A percentile compares a stretch with the other conserved stretches of the same genome.
Evolutionary conservation across 352 stramenopile genomes (phyloP).

Genomic region (Pythium phragmitis): DNA sequence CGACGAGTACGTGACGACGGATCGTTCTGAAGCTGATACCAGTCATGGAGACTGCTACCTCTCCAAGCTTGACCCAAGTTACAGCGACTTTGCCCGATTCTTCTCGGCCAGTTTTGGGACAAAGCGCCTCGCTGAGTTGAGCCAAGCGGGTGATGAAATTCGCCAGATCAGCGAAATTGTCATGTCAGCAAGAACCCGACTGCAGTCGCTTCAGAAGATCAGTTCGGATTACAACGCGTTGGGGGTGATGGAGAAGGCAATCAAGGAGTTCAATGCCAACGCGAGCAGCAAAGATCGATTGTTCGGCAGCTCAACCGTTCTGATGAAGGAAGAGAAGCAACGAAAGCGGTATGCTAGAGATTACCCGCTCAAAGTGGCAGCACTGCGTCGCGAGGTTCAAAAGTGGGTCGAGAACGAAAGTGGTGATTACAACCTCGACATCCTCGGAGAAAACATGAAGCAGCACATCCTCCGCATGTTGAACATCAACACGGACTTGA

Average conservation of each 20-base stretch:
- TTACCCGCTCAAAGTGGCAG: constrained; percentile 52
- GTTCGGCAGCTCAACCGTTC: constrained; percentile 65
- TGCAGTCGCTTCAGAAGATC: constrained; percentile 79
- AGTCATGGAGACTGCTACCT: constrained; percentile 38
- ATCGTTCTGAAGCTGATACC: neutral
- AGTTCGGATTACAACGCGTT: constrained; percentile 74
- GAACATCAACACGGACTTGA: constrained; percentile 77
- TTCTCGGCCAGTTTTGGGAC: constrained; percentile 40
- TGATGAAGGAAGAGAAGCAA: constrained; percentile 79
- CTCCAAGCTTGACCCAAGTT: constrained; percentile 59
- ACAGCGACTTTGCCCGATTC: constrained; percentile 12
- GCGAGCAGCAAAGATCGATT: constrained; percentile 73
- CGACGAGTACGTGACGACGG: neutral
- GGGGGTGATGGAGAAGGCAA: constrained; percentile 70
- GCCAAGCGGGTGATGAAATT: constrained; percentile 44
- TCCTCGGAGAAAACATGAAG: constrained; percentile 77
- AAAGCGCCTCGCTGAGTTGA: constrained; percentile 42
- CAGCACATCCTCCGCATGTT: constrained; percentile 76
- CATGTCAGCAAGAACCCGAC: constrained; percentile 47
- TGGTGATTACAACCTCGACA: constrained; percentile 65
- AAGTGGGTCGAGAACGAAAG: constrained; percentile 76
- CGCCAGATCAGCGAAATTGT: constrained; percentile 45
- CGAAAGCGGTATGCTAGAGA: constrained; percentile 70
- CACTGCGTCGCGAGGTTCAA: constrained; percentile 62
- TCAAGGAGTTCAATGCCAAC: constrained; percentile 68